phyloP scores from a whole-genome alignment of 2,329 filamentous ascomycete species.

The Aureobasidium sp. region DNA sequence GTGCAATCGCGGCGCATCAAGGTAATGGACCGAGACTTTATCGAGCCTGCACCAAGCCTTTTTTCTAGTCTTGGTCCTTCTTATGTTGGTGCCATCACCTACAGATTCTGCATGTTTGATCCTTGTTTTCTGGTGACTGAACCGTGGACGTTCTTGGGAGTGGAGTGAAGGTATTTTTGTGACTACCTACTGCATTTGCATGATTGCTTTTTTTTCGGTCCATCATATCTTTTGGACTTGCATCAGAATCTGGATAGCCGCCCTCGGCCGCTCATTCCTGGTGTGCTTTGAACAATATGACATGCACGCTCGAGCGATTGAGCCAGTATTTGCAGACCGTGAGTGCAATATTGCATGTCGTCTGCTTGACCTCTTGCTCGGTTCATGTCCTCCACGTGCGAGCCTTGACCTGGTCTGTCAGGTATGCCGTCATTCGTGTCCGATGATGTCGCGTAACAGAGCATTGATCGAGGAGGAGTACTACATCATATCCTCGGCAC shows the following conservation, averaged over 20 bases:
- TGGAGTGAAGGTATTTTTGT: background rate
- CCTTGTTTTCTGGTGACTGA: background rate
- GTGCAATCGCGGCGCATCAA: background rate
- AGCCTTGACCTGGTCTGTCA: background rate
- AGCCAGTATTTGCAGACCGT: background rate
- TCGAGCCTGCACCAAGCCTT: background rate
- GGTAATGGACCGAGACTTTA: background rate
- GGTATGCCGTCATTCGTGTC: background rate
- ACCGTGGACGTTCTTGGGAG: background rate
- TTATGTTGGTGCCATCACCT: background rate
- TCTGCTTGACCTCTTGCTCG: no score
- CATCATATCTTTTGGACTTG: background rate
- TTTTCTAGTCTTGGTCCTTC: background rate
- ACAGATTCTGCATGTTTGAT: background rate
- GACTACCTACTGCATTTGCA: constrained; percentile 3
- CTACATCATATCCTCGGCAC: constrained; percentile 19
- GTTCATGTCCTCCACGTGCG: background rate
- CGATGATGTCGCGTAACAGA: background rate
- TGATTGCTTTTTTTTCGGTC: background rate
- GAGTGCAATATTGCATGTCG: background rate
- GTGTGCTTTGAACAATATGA: background rate
- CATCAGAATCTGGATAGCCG: background rate
- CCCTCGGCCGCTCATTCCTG: background rate
- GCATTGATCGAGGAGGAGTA: constrained; percentile 6
- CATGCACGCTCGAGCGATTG: background rate